Conservation (phyloP, 2,329 filamentous ascomycete genomes). For the Elsinoe necatrix region DNA sequence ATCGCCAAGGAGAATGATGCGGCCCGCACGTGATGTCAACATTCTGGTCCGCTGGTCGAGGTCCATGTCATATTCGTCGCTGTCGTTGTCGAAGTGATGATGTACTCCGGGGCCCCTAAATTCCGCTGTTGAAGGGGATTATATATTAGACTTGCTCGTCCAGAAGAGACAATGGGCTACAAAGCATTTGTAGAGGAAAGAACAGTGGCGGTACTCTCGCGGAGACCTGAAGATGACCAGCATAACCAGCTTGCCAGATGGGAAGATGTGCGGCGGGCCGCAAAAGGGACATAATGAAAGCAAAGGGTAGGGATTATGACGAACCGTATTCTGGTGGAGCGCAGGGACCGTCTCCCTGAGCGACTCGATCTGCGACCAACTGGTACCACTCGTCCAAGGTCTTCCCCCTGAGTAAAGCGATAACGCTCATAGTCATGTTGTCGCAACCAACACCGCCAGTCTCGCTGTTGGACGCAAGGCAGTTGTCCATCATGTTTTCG, state of each 20-base stretch:
- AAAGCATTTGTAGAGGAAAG: neutral
- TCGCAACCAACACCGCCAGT: conserved; percentile 96
- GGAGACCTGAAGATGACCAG: neutral
- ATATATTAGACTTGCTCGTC: conserved; percentile 1
- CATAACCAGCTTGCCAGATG: neutral
- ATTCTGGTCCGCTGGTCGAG: conserved; percentile 59
- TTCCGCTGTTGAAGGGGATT: conserved; percentile 35
- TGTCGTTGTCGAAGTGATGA: conserved; percentile 42
- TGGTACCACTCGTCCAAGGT: conserved; percentile 98
- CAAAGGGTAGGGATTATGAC: conserved; percentile 40
- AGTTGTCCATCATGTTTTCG: conserved; percentile 99
- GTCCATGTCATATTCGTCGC: conserved; percentile 62
- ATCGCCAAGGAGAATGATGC: conserved; percentile 91
- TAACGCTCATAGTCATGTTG: conserved; percentile 97
- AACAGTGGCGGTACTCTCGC: neutral
- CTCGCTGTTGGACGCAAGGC: conserved; percentile 92
- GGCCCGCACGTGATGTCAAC: conserved; percentile 63
- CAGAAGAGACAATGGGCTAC: neutral
- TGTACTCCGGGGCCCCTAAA: conserved; percentile 44
- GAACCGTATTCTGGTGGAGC: conserved; percentile 99
- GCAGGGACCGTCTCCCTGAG: conserved; percentile 93
- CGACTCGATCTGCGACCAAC: conserved; percentile 84
- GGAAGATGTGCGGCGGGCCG: neutral
- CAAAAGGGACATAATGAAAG: neutral
- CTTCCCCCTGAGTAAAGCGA: conserved; percentile 84